Evolutionary conservation across 345 rosid species (phyloP).

Genomic region (Salix udensis): DNA sequence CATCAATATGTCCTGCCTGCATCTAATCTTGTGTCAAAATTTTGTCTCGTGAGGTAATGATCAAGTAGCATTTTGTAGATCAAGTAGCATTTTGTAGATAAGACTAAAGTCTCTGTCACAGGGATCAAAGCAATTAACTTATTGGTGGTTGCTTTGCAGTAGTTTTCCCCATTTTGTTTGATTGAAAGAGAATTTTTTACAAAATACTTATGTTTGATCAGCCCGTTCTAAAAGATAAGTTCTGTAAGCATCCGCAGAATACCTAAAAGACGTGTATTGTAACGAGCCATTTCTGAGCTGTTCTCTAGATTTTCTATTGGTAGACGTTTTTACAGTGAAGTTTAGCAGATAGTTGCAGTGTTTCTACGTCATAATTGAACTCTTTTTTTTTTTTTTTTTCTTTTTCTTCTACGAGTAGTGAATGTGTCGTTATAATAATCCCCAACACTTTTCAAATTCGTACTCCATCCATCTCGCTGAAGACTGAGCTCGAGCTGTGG

Average conservation of each 20-base stretch:
- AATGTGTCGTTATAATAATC: no score
- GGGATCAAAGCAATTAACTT: slow-evolving; percentile 10
- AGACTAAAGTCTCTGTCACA: background rate
- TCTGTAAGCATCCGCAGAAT: background rate
- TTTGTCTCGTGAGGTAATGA: background rate
- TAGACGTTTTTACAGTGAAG: background rate
- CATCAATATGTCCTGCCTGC: slow-evolving; percentile 5
- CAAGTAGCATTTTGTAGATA: slow-evolving; percentile 34
- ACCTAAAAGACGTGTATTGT: background rate
- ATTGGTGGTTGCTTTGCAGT: slow-evolving; percentile 12
- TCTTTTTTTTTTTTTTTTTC: no score
- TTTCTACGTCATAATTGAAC: background rate
- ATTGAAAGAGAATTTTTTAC: background rate
- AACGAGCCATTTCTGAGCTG: background rate
- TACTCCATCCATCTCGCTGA: no score
- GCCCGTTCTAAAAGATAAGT: background rate
- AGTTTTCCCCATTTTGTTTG: background rate
- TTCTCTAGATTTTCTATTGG: background rate
- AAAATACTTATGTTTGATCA: background rate
- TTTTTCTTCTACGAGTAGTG: no score
- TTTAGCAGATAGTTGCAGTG: background rate
- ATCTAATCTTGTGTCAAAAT: background rate
- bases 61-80: slow-evolving; percentile 29
- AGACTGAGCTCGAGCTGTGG: no score
- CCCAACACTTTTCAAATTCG: no score